phyloP scores from a whole-genome alignment of 768 basidiomycete species.

The Dendrothele bispora region DNA sequence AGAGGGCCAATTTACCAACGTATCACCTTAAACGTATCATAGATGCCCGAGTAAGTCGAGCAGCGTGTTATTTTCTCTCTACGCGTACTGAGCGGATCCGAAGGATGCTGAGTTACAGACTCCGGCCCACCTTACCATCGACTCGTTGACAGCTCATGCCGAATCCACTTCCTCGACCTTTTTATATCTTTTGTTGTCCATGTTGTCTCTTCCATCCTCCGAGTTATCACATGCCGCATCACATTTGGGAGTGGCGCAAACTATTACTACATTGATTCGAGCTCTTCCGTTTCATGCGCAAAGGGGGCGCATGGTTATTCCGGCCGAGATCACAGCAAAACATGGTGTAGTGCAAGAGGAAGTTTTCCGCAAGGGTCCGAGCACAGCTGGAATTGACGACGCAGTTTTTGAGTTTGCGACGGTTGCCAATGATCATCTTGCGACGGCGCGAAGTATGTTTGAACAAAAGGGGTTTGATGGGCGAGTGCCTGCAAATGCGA shows the following conservation, averaged over 20 bases:
- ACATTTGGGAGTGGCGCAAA: constrained; percentile 77
- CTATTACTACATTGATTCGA: constrained; percentile 68
- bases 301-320: constrained; percentile 71
- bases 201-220: constrained; percentile 54
- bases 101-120: constrained; percentile 69
- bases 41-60: constrained; percentile 69
- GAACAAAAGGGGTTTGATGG: constrained; percentile 46
- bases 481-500: constrained; percentile 54
- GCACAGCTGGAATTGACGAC: constrained; percentile 64
- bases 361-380: constrained; percentile 58
- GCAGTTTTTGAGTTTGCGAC: constrained; percentile 85
- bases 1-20: constrained; percentile 46
- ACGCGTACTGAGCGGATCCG: constrained; percentile 19
- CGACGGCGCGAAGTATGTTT: constrained; percentile 72
- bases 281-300: constrained; percentile 77
- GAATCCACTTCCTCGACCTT: constrained; percentile 81
- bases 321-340: constrained; percentile 78
- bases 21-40: constrained; percentile 85
- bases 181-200: constrained; percentile 72
- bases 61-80: constrained; percentile 4
- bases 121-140: constrained; percentile 64
- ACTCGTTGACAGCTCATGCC: constrained; percentile 69
- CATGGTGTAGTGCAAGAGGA: constrained; percentile 81
- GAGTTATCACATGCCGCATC: constrained; percentile 75
- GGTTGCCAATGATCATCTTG: constrained; percentile 75